phyloP scores from a whole-genome alignment of 1,284 basidiomycete genomes.

The Cutaneotrichosporon dermatis region DNA sequence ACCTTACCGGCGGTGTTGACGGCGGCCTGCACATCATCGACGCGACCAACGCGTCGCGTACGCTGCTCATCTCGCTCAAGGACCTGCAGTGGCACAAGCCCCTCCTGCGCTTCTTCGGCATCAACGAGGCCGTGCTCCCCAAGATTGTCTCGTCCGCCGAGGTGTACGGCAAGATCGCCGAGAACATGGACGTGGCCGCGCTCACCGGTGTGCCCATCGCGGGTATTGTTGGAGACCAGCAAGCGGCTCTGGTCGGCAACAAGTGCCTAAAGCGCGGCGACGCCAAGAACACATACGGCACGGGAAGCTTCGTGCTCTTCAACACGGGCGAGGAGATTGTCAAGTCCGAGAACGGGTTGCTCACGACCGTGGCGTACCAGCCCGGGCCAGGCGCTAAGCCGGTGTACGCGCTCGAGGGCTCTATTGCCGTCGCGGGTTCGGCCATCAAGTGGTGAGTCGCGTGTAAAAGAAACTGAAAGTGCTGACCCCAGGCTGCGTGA shows the following conservation, averaged over 20 bases:
- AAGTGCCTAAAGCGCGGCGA: conserved; percentile 81
- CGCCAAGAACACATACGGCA: conserved; percentile 93
- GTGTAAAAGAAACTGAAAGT: neutral
- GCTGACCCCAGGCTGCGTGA: conserved; percentile 61
- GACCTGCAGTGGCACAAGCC: conserved; percentile 78
- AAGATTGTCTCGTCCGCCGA: conserved; percentile 87
- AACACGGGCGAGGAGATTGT: conserved; percentile 80
- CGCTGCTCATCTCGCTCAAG: conserved; percentile 80
- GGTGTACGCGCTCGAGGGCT: conserved; percentile 90
- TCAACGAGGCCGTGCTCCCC: conserved; percentile 74
- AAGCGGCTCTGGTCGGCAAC: conserved; percentile 93
- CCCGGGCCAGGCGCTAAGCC: conserved; percentile 67
- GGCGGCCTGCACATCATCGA: conserved; percentile 81
- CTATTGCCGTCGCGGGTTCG: conserved; percentile 90
- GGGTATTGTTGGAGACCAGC: conserved; percentile 93
- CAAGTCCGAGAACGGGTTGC: conserved; percentile 74
- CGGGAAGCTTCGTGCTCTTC: conserved; percentile 92
- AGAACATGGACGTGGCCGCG: conserved; percentile 52
- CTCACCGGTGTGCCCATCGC: conserved; percentile 78
- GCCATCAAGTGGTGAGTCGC: conserved; percentile 74
- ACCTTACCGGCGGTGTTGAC: conserved; percentile 70
- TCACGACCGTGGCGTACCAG: conserved; percentile 92
- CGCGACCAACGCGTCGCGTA: conserved; percentile 95
- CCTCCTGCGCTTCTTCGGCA: conserved; percentile 81
- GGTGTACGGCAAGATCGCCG: conserved; percentile 73